A percentile compares a stretch with the other conserved stretches of the same genome.
phyloP scores from a whole-genome alignment of 371 early-diverging fungal genomes.

The Syncephalastrum monosporum region DNA sequence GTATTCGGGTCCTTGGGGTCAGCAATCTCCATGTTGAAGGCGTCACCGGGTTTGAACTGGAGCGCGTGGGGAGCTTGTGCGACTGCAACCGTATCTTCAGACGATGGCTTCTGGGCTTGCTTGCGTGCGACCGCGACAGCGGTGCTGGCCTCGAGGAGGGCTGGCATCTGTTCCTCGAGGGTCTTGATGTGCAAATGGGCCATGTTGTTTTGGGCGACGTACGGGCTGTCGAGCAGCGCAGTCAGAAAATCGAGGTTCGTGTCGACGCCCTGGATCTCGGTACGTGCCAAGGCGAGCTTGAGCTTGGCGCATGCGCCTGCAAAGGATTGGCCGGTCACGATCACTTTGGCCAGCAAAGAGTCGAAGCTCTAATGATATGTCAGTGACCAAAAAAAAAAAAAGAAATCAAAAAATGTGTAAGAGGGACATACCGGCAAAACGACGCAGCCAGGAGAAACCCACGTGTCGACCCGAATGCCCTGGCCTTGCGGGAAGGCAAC shows the following conservation, averaged over 20 bases:
- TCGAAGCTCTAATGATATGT: slow-evolving; percentile 29
- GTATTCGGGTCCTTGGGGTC: slow-evolving; percentile 4
- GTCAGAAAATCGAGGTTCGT: slow-evolving; percentile 37
- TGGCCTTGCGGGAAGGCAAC: slow-evolving; percentile 30
- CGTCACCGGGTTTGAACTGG: slow-evolving; percentile 42
- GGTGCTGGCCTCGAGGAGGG: slow-evolving; percentile 14
- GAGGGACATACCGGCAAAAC: slow-evolving; percentile 28
- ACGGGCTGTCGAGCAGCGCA: slow-evolving; percentile 18
- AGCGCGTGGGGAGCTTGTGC: slow-evolving; percentile 5
- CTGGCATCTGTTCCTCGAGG: slow-evolving; percentile 25
- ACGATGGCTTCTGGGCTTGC: not conserved
- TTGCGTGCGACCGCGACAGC: slow-evolving; percentile 1
- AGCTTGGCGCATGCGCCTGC: slow-evolving; percentile 29
- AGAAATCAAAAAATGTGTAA: not conserved
- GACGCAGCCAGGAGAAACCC: slow-evolving; percentile 31
- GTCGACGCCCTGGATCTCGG: slow-evolving; percentile 29
- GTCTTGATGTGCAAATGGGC: slow-evolving; percentile 20
- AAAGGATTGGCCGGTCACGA: slow-evolving; percentile 37
- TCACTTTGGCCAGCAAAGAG: slow-evolving; percentile 40
- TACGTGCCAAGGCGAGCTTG: slow-evolving; percentile 22
- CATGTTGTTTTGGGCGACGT: slow-evolving; percentile 16
- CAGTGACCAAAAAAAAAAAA: not conserved
- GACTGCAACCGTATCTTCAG: not conserved
- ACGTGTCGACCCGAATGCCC: slow-evolving; percentile 46
- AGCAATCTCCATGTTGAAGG: slow-evolving; percentile 30